Base-by-base conservation (phyloP, 441 rosid genomes). In the Erodium trifolium region DNA sequence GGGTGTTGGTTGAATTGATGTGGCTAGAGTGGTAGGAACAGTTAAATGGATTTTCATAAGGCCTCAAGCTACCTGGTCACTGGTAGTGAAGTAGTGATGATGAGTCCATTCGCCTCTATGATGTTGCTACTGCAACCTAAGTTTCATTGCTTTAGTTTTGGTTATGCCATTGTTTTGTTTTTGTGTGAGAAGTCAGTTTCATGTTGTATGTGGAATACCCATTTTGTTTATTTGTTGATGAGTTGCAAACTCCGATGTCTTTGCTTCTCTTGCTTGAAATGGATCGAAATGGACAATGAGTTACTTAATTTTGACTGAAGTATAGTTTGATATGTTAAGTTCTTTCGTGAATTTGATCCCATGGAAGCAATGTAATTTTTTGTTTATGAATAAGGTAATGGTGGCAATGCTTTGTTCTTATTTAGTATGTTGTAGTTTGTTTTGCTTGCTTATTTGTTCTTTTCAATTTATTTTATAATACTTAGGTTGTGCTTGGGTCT, bases 11-110 rank as follows among this genome's bases (percentile, higher is more conserved):
- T 45, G 51, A 45, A 45, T 45, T 45, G 4, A 34, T 71, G 67
- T 66, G 27, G n/a, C 27, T 85, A 91, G 97, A 87, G 78, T 75
- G 86, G 94, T 66, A 83, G 91, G 78, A 89, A 89, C 68, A 93
- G 96, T 80, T 93, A 96, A 10, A 85, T 93, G 84, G 97, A 93
- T 76, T 91, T 93, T 70, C 96, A 91, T 77, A 91, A 85, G 79
- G 72, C 90, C 0, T 87, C 94, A 2, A 87, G 80, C 72, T 89
- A 85, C 78, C 75, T 93, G 82, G 97, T 93, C 67, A 93, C 96
- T 67, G 98, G 96, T 41, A 91, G 98, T 67, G 96, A 89, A 97
- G 96, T 41, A 91, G 98, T 67, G 96, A 89, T 71, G 98, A 93
- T 74, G 98, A 93, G 78, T 89, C 97, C 1, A 89, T 93, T 71